Percentiles rank a stretch among this genome's conserved stretches.
Conservation (phyloP, 441 rosid genomes). For the Gossypium gossypioides region DNA sequence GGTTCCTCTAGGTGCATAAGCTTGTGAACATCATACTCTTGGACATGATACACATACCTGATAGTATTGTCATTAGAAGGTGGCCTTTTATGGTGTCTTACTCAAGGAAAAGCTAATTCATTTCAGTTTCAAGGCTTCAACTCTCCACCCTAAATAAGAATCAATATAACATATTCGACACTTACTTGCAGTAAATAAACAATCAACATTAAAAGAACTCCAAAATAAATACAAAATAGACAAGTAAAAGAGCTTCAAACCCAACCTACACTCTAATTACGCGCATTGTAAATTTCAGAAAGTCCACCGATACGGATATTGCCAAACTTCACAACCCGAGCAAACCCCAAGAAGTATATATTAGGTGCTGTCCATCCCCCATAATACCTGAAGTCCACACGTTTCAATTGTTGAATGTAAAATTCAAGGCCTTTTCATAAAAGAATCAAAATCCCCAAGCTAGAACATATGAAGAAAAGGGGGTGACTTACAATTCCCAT, state of each 20-base stretch:
- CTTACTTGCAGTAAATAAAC: neutral
- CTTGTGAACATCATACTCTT: constrained; percentile 81
- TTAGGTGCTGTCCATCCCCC: constrained; percentile 93
- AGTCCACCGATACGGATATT: constrained; percentile 79
- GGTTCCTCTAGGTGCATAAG: constrained; percentile 78
- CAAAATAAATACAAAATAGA: neutral
- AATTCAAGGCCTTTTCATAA: neutral
- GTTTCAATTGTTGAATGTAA: neutral
- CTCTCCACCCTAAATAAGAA: neutral
- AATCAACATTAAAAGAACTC: neutral
- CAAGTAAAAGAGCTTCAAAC: neutral
- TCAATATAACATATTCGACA: neutral
- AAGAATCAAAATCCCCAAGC: neutral
- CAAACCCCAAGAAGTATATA: constrained; percentile 69
- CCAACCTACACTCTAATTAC: constrained; percentile 54
- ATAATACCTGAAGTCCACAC: constrained; percentile 42
- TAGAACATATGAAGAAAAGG: neutral
- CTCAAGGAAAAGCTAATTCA: constrained; percentile 9
- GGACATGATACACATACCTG: constrained; percentile 74
- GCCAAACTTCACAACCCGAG: constrained; percentile 82
- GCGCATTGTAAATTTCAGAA: constrained; percentile 68
- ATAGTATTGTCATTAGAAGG: constrained; percentile 60
- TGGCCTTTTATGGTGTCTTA: constrained; percentile 83
- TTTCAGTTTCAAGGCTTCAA: neutral
- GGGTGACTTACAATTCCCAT: constrained; percentile 65